phyloP scores from a whole-genome alignment of 129 eudicot species.

The Pulicaria dysenterica region DNA sequence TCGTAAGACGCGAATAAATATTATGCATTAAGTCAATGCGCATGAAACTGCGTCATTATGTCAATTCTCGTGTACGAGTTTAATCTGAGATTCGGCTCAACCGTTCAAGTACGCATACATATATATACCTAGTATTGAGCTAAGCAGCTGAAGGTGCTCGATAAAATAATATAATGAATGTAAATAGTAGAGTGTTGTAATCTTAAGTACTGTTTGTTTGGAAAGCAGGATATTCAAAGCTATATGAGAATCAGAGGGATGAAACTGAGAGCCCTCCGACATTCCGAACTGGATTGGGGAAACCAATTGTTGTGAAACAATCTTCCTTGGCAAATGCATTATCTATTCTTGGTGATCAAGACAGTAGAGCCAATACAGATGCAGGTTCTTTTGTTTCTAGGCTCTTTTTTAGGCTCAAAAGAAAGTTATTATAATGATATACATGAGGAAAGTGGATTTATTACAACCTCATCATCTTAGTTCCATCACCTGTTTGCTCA shows the following conservation, averaged over 20 bases:
- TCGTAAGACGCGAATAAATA: not conserved
- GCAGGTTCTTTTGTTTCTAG: constrained; percentile 35
- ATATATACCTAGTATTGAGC: constrained; percentile 1
- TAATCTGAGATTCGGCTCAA: not conserved
- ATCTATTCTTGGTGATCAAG: constrained; percentile 53
- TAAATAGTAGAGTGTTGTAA: not conserved
- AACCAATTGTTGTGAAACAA: constrained; percentile 50
- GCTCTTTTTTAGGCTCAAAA: constrained; percentile 12
- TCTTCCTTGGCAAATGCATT: constrained; percentile 62
- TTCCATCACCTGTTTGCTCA: not conserved
- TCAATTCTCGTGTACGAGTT: constrained; percentile 1
- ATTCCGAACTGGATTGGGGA: constrained; percentile 67
- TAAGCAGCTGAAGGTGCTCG: not conserved
- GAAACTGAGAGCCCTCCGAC: constrained; percentile 35
- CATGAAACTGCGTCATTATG: not conserved
- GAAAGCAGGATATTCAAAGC: constrained; percentile 53
- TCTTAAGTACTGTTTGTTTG: constrained; percentile 21
- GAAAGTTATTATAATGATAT: not conserved
- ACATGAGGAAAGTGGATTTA: not conserved
- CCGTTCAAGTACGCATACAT: constrained; percentile 11
- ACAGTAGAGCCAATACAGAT: constrained; percentile 22
- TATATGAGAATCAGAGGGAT: constrained; percentile 36
- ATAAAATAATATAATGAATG: constrained; percentile 1
- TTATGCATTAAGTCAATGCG: constrained; percentile 12
- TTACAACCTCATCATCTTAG: not conserved